phyloP scores from a whole-genome alignment of 2,329 filamentous ascomycete species.

The Pseudodiploospora longispora region DNA sequence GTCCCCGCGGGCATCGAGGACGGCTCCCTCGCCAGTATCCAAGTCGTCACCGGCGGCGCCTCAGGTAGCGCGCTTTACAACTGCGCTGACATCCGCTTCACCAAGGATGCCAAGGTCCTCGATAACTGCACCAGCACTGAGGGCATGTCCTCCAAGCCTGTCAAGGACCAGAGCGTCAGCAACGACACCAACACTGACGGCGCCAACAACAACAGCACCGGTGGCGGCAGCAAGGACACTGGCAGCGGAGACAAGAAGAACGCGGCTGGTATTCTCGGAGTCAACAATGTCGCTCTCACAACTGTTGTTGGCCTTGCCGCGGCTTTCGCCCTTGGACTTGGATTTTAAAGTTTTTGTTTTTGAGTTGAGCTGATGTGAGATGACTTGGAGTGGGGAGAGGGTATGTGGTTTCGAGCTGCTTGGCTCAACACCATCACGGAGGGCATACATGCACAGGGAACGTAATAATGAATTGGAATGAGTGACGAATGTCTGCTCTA shows the following conservation, averaged over 20 bases:
- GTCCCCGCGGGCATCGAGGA: conserved; percentile 46
- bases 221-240: background rate
- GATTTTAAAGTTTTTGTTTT: conserved; percentile 17
- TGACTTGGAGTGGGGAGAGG: too few species aligned
- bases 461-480: too few species aligned
- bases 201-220: background rate
- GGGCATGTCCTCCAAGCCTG: conserved; percentile 34
- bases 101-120: conserved; percentile 37
- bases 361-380: too few species aligned
- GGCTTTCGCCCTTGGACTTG: conserved; percentile 29
- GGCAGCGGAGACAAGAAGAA: conserved; percentile 8
- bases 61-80: conserved; percentile 58
- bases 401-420: too few species aligned
- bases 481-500: background rate
- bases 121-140: conserved; percentile 23
- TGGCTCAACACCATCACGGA: too few species aligned
- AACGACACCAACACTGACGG: conserved; percentile 6
- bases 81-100: conserved; percentile 68
- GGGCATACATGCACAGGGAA: too few species aligned
- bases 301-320: conserved; percentile 30
- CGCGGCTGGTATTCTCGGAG: conserved; percentile 15
- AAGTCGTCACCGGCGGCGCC: conserved; percentile 58
- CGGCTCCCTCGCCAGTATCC: conserved; percentile 57
- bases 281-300: conserved; percentile 22
- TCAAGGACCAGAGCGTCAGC: conserved; percentile 21